Evolutionary conservation across 441 rosid genomes (phyloP), one percentile per base, ranked within the genome.

Genomic region (Arabidopsis hybrid): DNA sequence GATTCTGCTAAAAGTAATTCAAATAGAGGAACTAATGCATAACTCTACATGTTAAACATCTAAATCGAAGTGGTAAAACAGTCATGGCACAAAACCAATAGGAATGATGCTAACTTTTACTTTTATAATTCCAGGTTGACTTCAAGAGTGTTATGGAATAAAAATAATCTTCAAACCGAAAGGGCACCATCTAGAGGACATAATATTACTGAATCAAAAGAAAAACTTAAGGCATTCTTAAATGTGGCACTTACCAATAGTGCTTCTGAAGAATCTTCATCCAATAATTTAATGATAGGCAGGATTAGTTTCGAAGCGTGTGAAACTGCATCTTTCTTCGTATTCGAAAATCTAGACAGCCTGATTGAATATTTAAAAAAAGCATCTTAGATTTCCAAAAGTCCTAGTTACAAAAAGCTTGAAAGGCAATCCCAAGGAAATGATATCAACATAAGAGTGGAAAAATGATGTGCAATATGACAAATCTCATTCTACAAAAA

Each of bases 221-320:
- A 60, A 61, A 18, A 21, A 21, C 26, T 21, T 21, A 21, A 21
- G 35, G 31, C 17, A 6, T 36, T 32, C 31, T 55, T 34, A 14
- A 8, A 36, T 42, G 52, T 13, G 59, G 62, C 43, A 79, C 88
- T 79, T 72, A 94, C 95, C 83, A 80, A 83, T 35, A 89, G 73
- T 72, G 77, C 74, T 67, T 95, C 93, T 51, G 88, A 79, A 72
- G 70, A 50, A 68, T 89, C 90, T 75, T 85, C 93, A 10, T 83
- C 85, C 81, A 95, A 79, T 67, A 95, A 80, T 78, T 92, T 87
- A 71, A 95, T 64, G 77, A 88, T 17, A 32, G 92, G 90, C 74
- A 88, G 86, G 66, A 89, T 75, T 14, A 91, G 72, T 81, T 85
- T 92, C 26, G 86, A 87, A 46, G 89, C 82, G 49, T 74, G 85